Evolutionary conservation across 768 basidiomycete genomes (phyloP).

Genomic region (Pseudohyphozyma bogoriensis): DNA sequence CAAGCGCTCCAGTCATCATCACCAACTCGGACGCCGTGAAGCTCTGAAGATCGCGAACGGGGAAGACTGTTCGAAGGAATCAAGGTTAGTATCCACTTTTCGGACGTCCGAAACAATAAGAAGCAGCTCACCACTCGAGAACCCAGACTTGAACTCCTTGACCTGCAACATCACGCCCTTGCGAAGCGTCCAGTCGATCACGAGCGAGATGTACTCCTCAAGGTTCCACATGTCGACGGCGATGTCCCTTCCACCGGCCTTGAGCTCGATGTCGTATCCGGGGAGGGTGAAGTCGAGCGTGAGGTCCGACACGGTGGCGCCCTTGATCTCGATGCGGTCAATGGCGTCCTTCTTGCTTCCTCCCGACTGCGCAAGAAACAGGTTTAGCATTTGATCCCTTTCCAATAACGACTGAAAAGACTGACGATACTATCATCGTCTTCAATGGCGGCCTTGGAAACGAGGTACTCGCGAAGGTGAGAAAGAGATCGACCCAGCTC

Average conservation of each 20-base stretch:
- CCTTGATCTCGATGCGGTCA: conserved; percentile 43
- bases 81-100: neutral
- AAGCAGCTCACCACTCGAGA: conserved; percentile 47
- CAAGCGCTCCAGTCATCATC: conserved; percentile 52
- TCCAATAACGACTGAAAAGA: neutral
- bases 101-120: no score
- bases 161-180: conserved; percentile 68
- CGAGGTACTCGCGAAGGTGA: conserved; percentile 53
- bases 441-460: conserved; percentile 46
- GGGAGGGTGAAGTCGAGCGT: conserved; percentile 93
- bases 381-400: no score
- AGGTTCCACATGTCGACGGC: conserved; percentile 78
- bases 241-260: conserved; percentile 71
- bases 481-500: conserved; percentile 75
- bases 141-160: conserved; percentile 85
- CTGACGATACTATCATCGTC: conserved; percentile 35
- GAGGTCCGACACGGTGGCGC: conserved; percentile 68
- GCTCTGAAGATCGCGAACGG: conserved; percentile 74
- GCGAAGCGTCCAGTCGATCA: conserved; percentile 78
- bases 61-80: conserved; percentile 59
- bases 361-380: neutral
- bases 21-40: conserved; percentile 93
- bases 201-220: conserved; percentile 74
- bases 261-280: conserved; percentile 76
- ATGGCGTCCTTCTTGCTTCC: neutral